Conservation (phyloP, 2,329 filamentous ascomycete genomes). For the Ustulina deusta region DNA sequence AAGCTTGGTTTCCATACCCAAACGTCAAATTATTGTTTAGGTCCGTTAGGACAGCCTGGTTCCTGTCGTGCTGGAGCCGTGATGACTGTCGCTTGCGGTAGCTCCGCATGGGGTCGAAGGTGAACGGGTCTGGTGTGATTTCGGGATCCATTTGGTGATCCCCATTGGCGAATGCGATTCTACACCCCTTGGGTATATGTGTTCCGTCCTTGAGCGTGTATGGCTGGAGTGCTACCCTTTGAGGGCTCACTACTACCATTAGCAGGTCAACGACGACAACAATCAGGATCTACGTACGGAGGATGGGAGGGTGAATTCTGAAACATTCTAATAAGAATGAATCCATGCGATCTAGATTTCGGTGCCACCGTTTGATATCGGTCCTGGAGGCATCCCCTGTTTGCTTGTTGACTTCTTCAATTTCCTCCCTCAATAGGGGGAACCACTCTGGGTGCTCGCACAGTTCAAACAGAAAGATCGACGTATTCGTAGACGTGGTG, state of each 20-base stretch:
- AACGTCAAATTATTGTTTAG: constrained; percentile 34
- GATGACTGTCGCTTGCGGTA: constrained; percentile 34
- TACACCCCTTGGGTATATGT: constrained; percentile 29
- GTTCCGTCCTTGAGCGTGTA: constrained; percentile 41
- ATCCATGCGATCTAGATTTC: constrained; percentile 12
- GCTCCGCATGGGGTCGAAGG: constrained; percentile 38
- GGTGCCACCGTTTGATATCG: constrained; percentile 14
- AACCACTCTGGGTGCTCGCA: constrained; percentile 38
- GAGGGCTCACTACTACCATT: constrained; percentile 28
- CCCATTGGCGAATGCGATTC: constrained; percentile 27
- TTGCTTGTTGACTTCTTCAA: constrained; percentile 21
- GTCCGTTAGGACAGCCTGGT: constrained; percentile 26
- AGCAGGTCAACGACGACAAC: neutral
- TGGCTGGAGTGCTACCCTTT: constrained; percentile 27
- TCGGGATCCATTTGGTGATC: constrained; percentile 31
- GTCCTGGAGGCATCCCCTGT: constrained; percentile 17
- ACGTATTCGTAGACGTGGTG: constrained; percentile 14
- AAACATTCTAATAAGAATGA: constrained; percentile 27
- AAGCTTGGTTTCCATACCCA: constrained; percentile 37
- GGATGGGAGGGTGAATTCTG: constrained; percentile 29
- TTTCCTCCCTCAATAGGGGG: constrained; percentile 33
- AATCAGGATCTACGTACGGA: constrained; percentile 25
- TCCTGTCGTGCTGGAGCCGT: constrained; percentile 21
- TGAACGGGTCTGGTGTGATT: constrained; percentile 27
- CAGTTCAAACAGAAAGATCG: constrained; percentile 36